Evolutionary conservation across 2,329 filamentous ascomycete species (phyloP), one percentile per base, ranked within the genome.

Genomic region (Diaporthe capsici): DNA sequence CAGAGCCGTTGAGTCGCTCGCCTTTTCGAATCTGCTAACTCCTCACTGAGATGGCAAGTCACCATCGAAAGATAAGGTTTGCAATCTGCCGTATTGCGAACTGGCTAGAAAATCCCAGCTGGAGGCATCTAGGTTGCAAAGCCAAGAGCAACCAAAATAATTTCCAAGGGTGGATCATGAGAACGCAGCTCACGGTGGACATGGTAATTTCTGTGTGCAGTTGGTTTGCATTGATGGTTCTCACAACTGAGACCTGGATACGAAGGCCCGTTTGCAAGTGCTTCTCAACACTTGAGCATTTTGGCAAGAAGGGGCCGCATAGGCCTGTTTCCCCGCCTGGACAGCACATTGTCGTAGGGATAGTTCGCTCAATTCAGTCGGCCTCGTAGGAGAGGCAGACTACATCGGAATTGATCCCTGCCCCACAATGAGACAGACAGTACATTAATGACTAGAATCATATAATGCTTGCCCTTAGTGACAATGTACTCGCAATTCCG

Each of bases 311-410:
- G 28, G 47, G 44, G 5, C 31, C 13, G 17, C 28, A 60, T 65
- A 55, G 20, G 71, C n/a, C 47, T 53, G 22, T 55, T 63, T 39
- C 47, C 47, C 42, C 28, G 31, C 31, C 34, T 51, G 57, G 44
- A 58, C 34, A 68, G 60, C 60, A 72, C 47, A 58, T 49, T 28
- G 57, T 75, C 57, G 49, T 75, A 55, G 73, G 58, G 57, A 71
- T 47, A 55, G 55, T 4, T 42, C 15, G 15, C n/a, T 53, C 8
- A 42, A 0, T 28, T 28, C 5, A 7, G 15, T 70, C 6, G 15
- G 34, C 65, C n/a, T 42, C 22, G 17, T 22, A 25, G 13, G 63
- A 68, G 63, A 53, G 47, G 65, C 65, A 10, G 34, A 28, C 4
- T 25, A 34, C 47, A 42, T 55, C 2, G 12, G 20, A 70, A 55